phyloP scores from a whole-genome alignment of 2,329 filamentous ascomycete genomes.

The Rutstroemia sp. region DNA sequence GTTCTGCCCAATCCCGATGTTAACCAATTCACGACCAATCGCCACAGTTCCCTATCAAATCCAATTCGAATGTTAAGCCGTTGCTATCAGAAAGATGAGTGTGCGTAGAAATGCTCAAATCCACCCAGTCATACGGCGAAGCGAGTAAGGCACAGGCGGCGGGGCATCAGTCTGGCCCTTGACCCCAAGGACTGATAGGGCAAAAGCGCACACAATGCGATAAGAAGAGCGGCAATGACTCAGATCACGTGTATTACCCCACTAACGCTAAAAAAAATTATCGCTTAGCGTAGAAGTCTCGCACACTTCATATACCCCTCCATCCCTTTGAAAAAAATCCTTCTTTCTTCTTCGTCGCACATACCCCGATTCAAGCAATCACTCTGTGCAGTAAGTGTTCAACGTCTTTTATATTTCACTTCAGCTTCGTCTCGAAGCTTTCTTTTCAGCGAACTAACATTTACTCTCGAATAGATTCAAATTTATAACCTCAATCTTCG shows the following conservation, averaged over 20 bases:
- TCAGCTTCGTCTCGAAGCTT: not conserved
- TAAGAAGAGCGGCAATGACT: not conserved
- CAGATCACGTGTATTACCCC: not conserved
- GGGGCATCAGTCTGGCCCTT: too few species aligned
- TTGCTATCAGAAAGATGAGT: too few species aligned
- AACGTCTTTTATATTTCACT: not conserved
- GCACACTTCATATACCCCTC: slow-evolving; percentile 6
- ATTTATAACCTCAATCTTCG: slow-evolving; percentile 18
- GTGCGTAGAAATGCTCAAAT: too few species aligned
- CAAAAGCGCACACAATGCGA: not conserved
- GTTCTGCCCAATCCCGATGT: too few species aligned
- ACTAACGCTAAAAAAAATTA: slow-evolving; percentile 5
- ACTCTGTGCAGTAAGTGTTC: slow-evolving; percentile 25
- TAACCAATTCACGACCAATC: too few species aligned
- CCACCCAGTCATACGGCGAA: too few species aligned
- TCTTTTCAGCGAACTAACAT: slow-evolving; percentile 1
- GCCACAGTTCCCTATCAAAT: too few species aligned
- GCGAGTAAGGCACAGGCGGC: too few species aligned
- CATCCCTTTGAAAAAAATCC: slow-evolving; percentile 2
- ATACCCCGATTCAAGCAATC: slow-evolving; percentile 30
- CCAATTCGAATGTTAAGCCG: too few species aligned
- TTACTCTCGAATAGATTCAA: slow-evolving; percentile 23
- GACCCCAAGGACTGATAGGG: too few species aligned
- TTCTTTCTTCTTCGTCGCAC: slow-evolving; percentile 19
- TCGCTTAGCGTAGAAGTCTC: not conserved